Conservation (phyloP, 495 filamentous ascomycete species). For the Ascobolus immersus region DNA sequence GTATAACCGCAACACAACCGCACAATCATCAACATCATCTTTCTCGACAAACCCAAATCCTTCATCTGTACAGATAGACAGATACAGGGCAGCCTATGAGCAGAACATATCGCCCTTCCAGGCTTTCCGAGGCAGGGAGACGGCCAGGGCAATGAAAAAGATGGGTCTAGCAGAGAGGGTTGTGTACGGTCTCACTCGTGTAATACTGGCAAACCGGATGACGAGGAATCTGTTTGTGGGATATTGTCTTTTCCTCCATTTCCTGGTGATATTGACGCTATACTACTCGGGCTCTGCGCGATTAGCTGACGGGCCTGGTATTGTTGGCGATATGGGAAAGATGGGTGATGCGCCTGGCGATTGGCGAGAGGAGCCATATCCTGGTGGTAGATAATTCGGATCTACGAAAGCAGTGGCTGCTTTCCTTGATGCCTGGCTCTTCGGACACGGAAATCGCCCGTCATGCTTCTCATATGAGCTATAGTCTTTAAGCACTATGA, state of each 20-base stretch:
- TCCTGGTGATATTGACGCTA: constrained; percentile 62
- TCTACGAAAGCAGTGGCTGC: too few relatives aligned
- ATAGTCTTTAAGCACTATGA: too few relatives aligned
- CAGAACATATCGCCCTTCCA: constrained; percentile 86
- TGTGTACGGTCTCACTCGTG: constrained; percentile 70
- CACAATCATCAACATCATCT: constrained; percentile 25
- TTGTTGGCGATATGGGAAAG: background rate
- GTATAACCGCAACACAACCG: constrained; percentile 34
- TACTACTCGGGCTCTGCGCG: constrained; percentile 50
- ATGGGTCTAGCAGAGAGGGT: constrained; percentile 79
- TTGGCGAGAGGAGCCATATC: too few relatives aligned
- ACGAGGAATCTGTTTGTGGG: constrained; percentile 87
- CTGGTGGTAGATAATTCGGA: too few relatives aligned
- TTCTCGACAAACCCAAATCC: constrained; percentile 51
- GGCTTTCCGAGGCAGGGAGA: constrained; percentile 77
- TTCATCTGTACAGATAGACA: constrained; percentile 47
- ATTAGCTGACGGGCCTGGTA: background rate
- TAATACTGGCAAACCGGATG: constrained; percentile 69
- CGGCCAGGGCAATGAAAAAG: constrained; percentile 71
- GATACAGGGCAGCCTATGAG: constrained; percentile 85
- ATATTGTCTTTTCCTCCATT: constrained; percentile 72
- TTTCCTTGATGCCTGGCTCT: too few relatives aligned
- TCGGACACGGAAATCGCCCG: too few relatives aligned
- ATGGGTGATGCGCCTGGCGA: background rate
- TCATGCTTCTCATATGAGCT: too few relatives aligned